A percentile compares a stretch with the other conserved stretches of the same genome.
Evolutionary conservation across 2,329 filamentous ascomycete species (phyloP).

Genomic region (Talaromyces sp.): DNA sequence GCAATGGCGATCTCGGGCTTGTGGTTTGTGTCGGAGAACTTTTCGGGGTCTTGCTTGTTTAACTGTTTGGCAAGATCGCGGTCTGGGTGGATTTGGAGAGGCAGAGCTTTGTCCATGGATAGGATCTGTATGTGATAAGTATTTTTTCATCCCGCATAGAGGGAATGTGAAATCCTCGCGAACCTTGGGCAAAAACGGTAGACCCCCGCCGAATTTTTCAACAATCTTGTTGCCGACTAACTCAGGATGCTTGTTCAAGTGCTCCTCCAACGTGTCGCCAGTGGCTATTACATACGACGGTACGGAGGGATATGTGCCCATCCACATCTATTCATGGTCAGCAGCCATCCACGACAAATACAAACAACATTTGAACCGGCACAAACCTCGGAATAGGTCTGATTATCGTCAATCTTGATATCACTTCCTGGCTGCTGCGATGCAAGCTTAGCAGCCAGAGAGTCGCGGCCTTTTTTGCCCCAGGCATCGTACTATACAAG

Average conservation of each 20-base stretch:
- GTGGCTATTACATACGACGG: constrained; percentile 59
- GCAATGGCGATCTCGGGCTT: constrained; percentile 76
- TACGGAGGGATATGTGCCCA: constrained; percentile 68
- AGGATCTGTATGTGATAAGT: constrained; percentile 46
- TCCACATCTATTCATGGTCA: constrained; percentile 55
- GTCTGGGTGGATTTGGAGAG: constrained; percentile 69
- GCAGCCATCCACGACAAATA: neutral
- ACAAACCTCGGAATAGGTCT: constrained; percentile 56
- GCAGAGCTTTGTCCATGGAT: constrained; percentile 69
- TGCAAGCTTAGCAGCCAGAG: constrained; percentile 60
- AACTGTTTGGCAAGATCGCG: constrained; percentile 60
- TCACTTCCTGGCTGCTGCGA: constrained; percentile 57
- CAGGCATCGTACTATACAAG: constrained; percentile 56
- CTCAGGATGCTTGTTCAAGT: constrained; percentile 58
- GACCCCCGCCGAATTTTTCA: constrained; percentile 56
- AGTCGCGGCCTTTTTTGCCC: constrained; percentile 63
- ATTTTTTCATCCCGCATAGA: neutral
- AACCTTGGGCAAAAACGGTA: constrained; percentile 68
- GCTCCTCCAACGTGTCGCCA: constrained; percentile 58
- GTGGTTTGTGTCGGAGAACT: constrained; percentile 68
- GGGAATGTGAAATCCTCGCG: neutral
- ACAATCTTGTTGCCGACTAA: constrained; percentile 59
- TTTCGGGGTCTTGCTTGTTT: constrained; percentile 57
- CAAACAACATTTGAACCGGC: neutral
- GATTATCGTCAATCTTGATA: constrained; percentile 59